phyloP scores from a whole-genome alignment of 805 yeast genomes.

The Candida morakotiae region DNA sequence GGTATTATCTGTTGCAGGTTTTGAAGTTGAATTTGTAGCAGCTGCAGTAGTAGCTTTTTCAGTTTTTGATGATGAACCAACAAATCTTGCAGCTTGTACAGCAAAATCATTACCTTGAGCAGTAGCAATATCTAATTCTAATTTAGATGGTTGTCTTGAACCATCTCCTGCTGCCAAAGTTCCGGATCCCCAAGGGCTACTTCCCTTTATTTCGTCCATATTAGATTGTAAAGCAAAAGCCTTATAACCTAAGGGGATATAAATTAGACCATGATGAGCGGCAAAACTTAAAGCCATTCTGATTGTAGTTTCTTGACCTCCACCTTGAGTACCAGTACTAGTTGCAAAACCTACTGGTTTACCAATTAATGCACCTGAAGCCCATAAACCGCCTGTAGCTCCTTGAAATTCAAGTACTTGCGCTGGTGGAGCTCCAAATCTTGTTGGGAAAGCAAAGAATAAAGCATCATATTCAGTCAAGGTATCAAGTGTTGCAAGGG shows the following conservation, averaged over 20 bases:
- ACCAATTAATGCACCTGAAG: conserved; percentile 61
- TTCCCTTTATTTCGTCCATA: conserved; percentile 69
- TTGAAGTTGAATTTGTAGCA: not conserved
- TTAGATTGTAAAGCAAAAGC: conserved; percentile 53
- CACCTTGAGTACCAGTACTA: conserved; percentile 69
- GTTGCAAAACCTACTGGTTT: conserved; percentile 72
- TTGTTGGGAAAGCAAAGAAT: conserved; percentile 70
- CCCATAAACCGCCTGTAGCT: conserved; percentile 74
- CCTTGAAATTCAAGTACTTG: conserved; percentile 79
- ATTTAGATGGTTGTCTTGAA: conserved; percentile 57
- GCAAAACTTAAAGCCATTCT: conserved; percentile 54
- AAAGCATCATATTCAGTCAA: conserved; percentile 66
- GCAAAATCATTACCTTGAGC: conserved; percentile 65
- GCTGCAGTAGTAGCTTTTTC: conserved; percentile 2
- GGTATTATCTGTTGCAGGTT: conserved; percentile 1
- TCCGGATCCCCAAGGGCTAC: conserved; percentile 88
- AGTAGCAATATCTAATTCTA: conserved; percentile 62
- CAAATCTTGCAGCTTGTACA: conserved; percentile 15
- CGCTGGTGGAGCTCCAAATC: conserved; percentile 72
- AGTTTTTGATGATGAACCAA: not conserved
- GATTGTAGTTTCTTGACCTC: conserved; percentile 76
- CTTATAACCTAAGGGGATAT: conserved; percentile 71
- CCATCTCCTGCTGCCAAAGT: conserved; percentile 74
- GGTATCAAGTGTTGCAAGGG: conserved; percentile 54
- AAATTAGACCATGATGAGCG: conserved; percentile 75